These are phyloP conservation scores for Teratosphaeria pseudoeucalypti DNA, from an alignment of 2,329 filamentous ascomycete genomes.

Conservation along the genomic window DNA sequence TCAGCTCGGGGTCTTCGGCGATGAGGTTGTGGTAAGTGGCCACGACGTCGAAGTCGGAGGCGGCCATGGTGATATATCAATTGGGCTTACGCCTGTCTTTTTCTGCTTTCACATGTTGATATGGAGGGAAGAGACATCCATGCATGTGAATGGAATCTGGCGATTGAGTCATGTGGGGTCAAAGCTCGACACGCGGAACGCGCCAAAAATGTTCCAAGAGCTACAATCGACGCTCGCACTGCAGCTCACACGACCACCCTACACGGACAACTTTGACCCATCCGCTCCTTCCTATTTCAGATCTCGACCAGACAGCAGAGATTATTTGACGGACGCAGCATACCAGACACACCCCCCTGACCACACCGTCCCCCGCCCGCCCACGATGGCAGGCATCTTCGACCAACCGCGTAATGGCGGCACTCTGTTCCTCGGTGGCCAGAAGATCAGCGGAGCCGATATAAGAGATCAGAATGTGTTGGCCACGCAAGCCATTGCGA, in stretches of 20 bases:
- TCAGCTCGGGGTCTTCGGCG: constrained; percentile 66
- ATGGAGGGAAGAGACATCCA: neutral
- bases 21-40: constrained; percentile 55
- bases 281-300: neutral
- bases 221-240: neutral
- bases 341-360: neutral
- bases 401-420: constrained; percentile 86
- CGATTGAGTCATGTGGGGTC: neutral
- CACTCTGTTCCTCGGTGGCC: constrained; percentile 90
- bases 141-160: neutral
- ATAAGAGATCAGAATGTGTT: constrained; percentile 97
- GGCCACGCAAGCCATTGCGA: constrained; percentile 92
- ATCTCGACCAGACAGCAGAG: neutral
- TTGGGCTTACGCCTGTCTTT: neutral
- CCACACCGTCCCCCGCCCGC: neutral
- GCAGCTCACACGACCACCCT: neutral
- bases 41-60: constrained; percentile 41
- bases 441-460: constrained; percentile 94
- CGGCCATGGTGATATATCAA: neutral
- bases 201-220: neutral
- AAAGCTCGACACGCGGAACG: neutral
- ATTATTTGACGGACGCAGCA: neutral
- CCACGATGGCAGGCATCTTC: constrained; percentile 82
- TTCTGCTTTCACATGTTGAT: neutral
- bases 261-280: neutral